Evolutionary conservation across 345 rosid species (phyloP).

Genomic region (Mangifera indica): DNA sequence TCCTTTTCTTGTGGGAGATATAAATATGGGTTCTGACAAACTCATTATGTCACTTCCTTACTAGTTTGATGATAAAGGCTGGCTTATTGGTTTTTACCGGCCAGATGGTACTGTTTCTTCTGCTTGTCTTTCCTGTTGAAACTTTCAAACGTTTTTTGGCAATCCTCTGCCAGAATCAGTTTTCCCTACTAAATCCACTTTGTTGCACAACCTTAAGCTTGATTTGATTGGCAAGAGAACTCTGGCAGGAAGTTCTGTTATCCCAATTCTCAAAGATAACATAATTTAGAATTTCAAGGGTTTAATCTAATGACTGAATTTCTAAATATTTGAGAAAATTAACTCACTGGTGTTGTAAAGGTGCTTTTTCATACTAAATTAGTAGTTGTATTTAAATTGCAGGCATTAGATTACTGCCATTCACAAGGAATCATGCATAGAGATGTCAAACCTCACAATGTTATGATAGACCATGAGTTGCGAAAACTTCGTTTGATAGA

Average conservation of each 20-base stretch:
- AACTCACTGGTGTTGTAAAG: no score
- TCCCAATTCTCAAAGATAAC: not conserved
- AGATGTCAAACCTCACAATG: conserved; percentile 87
- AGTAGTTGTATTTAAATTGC: conserved; percentile 16
- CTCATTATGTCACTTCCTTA: not conserved
- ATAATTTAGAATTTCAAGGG: no score
- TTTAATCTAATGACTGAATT: no score
- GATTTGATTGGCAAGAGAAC: not conserved
- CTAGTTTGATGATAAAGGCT: not conserved
- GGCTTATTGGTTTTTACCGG: not conserved
- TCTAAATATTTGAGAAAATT: no score
- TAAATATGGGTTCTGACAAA: no score
- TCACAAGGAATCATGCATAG: conserved; percentile 91
- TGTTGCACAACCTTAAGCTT: not conserved
- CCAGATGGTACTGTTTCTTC: not conserved
- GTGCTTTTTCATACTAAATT: not conserved
- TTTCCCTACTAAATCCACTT: not conserved
- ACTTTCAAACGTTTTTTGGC: not conserved
- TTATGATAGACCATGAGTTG: conserved; percentile 85
- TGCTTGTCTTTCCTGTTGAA: not conserved
- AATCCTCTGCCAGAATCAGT: not conserved
- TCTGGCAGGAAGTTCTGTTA: conserved; percentile 1
- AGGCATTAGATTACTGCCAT: conserved; percentile 84
- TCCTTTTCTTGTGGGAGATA: no score
- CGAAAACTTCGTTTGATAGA: conserved; percentile 83